phyloP scores from a whole-genome alignment of 139 green algal genomes.

The Zygnema cylindricum region DNA sequence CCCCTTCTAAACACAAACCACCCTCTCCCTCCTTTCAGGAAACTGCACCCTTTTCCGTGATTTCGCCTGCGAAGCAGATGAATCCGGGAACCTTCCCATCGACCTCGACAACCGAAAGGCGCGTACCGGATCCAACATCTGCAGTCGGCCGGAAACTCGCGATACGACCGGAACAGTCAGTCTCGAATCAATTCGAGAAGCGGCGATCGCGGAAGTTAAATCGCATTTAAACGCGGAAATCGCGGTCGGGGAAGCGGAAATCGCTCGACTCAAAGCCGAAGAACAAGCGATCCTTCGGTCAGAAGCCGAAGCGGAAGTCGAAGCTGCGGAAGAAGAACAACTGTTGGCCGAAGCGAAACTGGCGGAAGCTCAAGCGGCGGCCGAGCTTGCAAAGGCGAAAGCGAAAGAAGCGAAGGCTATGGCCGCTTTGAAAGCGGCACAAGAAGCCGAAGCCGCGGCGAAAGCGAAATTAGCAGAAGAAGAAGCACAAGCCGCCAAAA shows the following conservation, averaged over 20 bases:
- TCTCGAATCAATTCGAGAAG: background rate
- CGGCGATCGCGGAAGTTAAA: background rate
- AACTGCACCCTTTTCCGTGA: background rate
- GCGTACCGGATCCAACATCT: background rate
- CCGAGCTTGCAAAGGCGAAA: background rate
- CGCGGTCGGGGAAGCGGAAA: background rate
- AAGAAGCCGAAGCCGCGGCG: background rate
- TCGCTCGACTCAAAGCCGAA: background rate
- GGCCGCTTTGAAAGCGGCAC: background rate
- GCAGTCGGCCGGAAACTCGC: background rate
- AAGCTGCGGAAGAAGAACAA: background rate
- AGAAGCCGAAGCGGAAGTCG: background rate
- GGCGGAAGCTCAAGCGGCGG: background rate
- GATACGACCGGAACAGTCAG: background rate
- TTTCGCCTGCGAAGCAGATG: background rate
- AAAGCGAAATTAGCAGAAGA: background rate
- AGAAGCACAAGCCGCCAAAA: background rate
- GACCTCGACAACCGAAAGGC: background rate
- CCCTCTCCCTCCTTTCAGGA: no score
- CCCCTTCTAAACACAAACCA: no score
- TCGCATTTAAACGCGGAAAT: background rate
- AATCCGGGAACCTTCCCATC: background rate
- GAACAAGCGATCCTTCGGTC: background rate
- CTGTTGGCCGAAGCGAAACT: background rate
- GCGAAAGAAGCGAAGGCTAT: background rate